Evolutionary conservation across 768 basidiomycete species (phyloP).

Genomic region (Tricholoma sp.): DNA sequence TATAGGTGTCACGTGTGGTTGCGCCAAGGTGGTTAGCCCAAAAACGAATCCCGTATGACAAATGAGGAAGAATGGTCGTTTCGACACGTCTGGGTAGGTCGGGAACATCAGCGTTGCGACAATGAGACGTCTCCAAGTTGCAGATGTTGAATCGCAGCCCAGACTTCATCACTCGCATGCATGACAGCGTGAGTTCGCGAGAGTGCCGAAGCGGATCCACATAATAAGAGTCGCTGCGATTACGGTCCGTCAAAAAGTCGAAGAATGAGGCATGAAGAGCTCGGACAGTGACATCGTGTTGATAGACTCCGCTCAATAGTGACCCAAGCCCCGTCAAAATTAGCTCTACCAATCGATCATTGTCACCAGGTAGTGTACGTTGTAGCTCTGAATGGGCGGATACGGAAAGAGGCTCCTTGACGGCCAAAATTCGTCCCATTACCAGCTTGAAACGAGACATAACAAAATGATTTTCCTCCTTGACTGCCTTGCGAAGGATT

Average conservation of each 20-base stretch:
- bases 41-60: background rate
- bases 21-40: background rate
- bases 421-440: background rate
- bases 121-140: background rate
- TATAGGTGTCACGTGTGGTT: background rate
- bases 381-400: background rate
- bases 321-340: conserved; percentile 11
- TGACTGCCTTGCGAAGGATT: background rate
- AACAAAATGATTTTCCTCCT: background rate
- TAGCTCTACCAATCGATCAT: background rate
- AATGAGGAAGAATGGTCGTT: background rate
- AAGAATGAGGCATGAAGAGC: conserved; percentile 23
- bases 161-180: background rate
- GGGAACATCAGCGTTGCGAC: background rate
- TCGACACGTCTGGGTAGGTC: background rate
- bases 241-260: conserved; percentile 18
- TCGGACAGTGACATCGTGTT: conserved; percentile 5
- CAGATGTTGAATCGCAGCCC: background rate
- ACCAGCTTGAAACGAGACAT: background rate
- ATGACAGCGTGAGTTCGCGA: conserved; percentile 10
- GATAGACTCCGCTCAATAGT: conserved; percentile 6
- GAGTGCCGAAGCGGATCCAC: conserved; percentile 14
- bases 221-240: conserved; percentile 11
- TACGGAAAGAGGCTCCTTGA: background rate
- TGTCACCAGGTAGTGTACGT: too few species aligned